Base-by-base conservation (phyloP, 805 yeast species). In the Sugiyamaella americana region DNA sequence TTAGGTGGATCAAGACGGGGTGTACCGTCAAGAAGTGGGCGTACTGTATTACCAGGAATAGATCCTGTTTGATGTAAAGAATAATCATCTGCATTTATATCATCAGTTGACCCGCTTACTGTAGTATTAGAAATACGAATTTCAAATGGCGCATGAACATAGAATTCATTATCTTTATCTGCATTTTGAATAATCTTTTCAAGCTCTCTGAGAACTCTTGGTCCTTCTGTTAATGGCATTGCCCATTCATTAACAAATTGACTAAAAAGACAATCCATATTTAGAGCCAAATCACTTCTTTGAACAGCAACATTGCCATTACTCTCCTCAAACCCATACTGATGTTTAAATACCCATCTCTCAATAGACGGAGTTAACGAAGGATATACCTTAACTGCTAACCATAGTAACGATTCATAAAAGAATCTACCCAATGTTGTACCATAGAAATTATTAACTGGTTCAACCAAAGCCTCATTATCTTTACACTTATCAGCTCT, bases 161-260 rank as follows among this genome's bases (percentile, higher is more conserved):
- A 91, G 65, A 74, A 91, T 32, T 80, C 81, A 50, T 79, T 78
- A 11, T 66, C 63, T 10, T 62, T 57, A 26, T 93, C 95, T 1
- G 79, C 77, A 26, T 74, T 74, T 49, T 79, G 76, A 50, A 91
- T 70, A n/a, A 81, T 71, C 37, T 66, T 61, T 4, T 57, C 52
- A 26, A 66, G 51, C 41, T 58, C 49, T 43, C 71, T 66, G 52
- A 89, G 72, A 17, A 84, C 81, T 44, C 79, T 83, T 5, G 82
- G 82, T 3, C 97, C 97, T 52, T 79, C 75, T 20, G 68, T 74
- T 59, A 91, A 68, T 18, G 98, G 98, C 41, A 94, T 78, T n/a
- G 93, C 88, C 98, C 98, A 91, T 68, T 91, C 98, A 61, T 89
- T 81, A 43, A 91, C 98, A 66, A 81, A 89, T 65, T 91, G 98